These are phyloP conservation scores for Xerocomellus intermedius DNA, from an alignment of 768 basidiomycete species.

Conservation along the genomic window DNA sequence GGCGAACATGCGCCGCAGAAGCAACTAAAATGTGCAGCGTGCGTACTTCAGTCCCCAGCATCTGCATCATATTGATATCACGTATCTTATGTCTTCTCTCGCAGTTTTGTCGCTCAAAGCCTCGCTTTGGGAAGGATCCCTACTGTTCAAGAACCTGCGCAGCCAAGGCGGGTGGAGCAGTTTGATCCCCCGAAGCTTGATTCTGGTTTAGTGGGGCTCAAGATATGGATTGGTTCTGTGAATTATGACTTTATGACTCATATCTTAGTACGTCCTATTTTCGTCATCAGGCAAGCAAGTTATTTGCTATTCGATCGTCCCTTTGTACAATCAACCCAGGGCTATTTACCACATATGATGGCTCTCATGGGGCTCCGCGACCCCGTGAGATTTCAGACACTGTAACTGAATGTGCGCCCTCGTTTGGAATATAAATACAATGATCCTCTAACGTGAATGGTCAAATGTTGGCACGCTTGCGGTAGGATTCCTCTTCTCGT, in stretches of 20 bases:
- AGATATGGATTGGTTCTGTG: background rate
- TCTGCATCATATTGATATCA: slow-evolving; percentile 4
- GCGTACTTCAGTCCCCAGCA: slow-evolving; percentile 3
- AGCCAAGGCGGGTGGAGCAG: slow-evolving; percentile 18
- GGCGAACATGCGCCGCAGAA: slow-evolving; percentile 58
- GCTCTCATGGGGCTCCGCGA: too few species aligned
- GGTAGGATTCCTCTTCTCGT: too few species aligned
- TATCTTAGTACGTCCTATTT: slow-evolving; percentile 19
- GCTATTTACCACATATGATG: background rate
- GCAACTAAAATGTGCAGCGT: slow-evolving; percentile 37
- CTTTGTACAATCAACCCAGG: background rate
- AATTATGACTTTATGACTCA: slow-evolving; percentile 26
- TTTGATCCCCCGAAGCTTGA: slow-evolving; percentile 3
- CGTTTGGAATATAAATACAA: too few species aligned
- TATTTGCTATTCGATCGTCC: too few species aligned
- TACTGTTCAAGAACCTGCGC: slow-evolving; percentile 36
- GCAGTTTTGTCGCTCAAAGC: slow-evolving; percentile 31
- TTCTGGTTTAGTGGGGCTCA: background rate
- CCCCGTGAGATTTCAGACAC: too few species aligned
- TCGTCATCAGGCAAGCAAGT: background rate
- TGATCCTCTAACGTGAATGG: too few species aligned
- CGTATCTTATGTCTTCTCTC: background rate
- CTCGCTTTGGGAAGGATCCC: slow-evolving; percentile 34
- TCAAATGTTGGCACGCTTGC: too few species aligned
- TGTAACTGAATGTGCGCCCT: too few species aligned